Evolutionary conservation across 257 asterid species (phyloP), one percentile per base, ranked within the genome.

Genomic region (Salvia hispanica): DNA sequence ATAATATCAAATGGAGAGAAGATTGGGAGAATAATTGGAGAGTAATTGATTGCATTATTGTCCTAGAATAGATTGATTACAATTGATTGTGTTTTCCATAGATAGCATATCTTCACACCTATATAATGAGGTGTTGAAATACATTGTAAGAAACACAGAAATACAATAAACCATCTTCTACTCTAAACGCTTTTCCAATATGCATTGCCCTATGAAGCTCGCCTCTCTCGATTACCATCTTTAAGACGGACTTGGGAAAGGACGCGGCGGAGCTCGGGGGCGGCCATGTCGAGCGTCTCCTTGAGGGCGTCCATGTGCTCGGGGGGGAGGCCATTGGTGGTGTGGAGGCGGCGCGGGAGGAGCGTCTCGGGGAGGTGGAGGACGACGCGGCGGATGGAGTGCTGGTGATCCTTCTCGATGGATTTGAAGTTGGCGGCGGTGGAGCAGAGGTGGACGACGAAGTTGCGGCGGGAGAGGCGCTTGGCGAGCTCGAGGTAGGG

Each of bases 291-390:
- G 14, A 77, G 81, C 42, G 84, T 83, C 0, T 3, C 67, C 50
- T 78, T 75, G 8, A 86, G 89, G 2, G 47, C 61, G 7, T 72
- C 70, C 76, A 79, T 72, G 40, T 80, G 81, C 40, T 70, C 59
- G 9, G 82, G 80, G 2, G 86, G 86, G 34, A 85, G 86, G 77
- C 81, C 87, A 56, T 84, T 84, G 54, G 90, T 81, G 64, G 90
- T 81, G 76, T 84, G 88, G 67, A 28, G 67, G 60, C 61, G 33
- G 34, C 83, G 62, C 2, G 77, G 82, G 50, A 85, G 86, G 3
- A 61, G 76, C 3, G 52, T n/a, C 14, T 73, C 13, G 0, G 86
- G 80, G 6, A 83, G 83, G 55, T 71, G 77, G 44, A 86, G 71
- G 46, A 80, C 80, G 0, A 81, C 78, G 0, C 78, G 63, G 10